Base-by-base conservation (phyloP, 345 rosid species). In the Nasturtium officinale region DNA sequence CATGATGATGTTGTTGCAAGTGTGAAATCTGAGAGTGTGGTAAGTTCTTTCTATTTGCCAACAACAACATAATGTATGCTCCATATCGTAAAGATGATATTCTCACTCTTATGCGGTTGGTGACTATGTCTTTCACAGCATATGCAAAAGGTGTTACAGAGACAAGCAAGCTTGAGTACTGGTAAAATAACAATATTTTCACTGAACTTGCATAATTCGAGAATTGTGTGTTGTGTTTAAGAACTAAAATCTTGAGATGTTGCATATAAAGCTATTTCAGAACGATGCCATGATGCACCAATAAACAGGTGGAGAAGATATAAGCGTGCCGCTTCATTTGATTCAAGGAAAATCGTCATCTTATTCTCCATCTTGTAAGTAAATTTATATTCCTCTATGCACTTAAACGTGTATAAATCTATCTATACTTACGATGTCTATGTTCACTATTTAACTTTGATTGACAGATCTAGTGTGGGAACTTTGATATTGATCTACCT, bases 241-340 rank as follows among this genome's bases (percentile, higher is more conserved):
- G 53, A 26, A 67, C 25, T 76, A 16, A 25, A 67, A 55, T 42
- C 9, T 9, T n/a, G 54, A 16, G 13, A 58, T 54, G 56, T 61
- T 70, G 57, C 86, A 94, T 96, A 89, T 26, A 94, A 86, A 79
- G 77, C 91, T 4, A 64, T 72, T 18, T 66, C 69, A 0, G 97
- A 93, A 60, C 82, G 89, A 79, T 71, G 76, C 76, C 88, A 85
- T 33, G 97, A 90, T 17, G 80, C 79, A 45, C 87, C 95, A 15
- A 77, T 74, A 11, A 93, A 94, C 84, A 85, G 90, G 64, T 87
- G 95, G 95, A 87, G 97, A 83, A 89, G 83, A 78, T 94, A 82
- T 66, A 94, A 88, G 71, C 96, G 97, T 30, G 87, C 87, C 0
- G 90, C 96, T 10, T 85, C 91, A 9, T 91, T 89, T 78, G 95